Conservation (phyloP, 2,329 filamentous ascomycete species). For the Cladosporium sp. region DNA sequence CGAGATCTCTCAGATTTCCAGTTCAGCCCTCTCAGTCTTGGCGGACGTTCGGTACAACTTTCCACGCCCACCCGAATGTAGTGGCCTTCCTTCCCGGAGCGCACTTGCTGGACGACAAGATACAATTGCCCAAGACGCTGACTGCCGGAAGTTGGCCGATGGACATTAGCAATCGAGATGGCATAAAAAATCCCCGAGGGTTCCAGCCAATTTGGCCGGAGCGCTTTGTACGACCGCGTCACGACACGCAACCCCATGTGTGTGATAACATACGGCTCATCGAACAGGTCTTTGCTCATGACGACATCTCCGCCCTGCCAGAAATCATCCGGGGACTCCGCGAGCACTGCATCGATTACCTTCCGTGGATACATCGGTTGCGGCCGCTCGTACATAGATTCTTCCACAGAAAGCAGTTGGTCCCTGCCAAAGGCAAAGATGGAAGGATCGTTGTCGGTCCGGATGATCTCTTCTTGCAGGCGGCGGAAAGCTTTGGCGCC, state of each 20-base stretch:
- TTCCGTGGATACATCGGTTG: not conserved
- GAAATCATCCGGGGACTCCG: not conserved
- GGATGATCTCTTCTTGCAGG: conserved; percentile 19
- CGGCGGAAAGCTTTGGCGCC: conserved; percentile 16
- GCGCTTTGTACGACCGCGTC: not conserved
- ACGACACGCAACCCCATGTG: not conserved
- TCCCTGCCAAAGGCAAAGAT: not conserved
- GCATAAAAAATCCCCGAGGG: not conserved
- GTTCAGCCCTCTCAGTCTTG: not conserved
- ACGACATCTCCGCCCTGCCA: not conserved
- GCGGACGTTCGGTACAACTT: not conserved
- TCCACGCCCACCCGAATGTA: not conserved
- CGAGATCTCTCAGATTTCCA: not conserved
- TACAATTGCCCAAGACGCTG: not conserved
- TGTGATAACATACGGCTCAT: not conserved
- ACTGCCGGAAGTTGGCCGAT: not conserved
- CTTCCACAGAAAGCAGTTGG: not conserved
- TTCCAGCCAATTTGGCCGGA: not conserved
- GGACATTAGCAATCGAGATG: not conserved
- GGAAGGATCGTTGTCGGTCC: conserved; percentile 2
- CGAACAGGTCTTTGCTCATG: not conserved
- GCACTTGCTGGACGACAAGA: not conserved
- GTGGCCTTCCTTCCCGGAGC: not conserved
- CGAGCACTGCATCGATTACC: not conserved
- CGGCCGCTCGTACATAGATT: not conserved